These are phyloP conservation scores for Naganishia sp. DNA, from an alignment of 1,284 basidiomycete species.

Conservation along the genomic window DNA sequence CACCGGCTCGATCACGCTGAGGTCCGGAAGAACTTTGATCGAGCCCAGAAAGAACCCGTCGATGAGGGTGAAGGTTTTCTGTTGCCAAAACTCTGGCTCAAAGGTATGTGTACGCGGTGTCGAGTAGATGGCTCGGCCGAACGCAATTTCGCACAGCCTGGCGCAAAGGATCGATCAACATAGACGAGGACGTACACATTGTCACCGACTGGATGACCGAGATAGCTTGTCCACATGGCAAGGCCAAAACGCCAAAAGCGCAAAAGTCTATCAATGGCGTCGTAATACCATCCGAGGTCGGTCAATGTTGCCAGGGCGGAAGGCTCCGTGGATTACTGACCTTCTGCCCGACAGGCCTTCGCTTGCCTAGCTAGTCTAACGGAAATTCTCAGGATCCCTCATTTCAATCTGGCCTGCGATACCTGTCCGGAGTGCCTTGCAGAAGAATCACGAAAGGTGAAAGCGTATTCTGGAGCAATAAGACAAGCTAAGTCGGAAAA, in stretches of 20 bases:
- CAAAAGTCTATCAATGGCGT: slow-evolving; percentile 7
- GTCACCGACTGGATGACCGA: slow-evolving; percentile 11
- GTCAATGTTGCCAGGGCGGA: not conserved
- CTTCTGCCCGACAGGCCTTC: slow-evolving; percentile 6
- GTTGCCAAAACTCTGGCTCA: slow-evolving; percentile 6
- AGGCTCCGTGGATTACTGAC: not conserved
- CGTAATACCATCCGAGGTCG: slow-evolving; percentile 15
- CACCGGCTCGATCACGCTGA: slow-evolving; percentile 4
- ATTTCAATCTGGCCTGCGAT: slow-evolving; percentile 7
- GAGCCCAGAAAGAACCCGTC: slow-evolving; percentile 3
- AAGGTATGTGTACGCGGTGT: not conserved
- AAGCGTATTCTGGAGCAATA: not conserved
- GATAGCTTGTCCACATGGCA: slow-evolving; percentile 27
- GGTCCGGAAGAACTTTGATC: slow-evolving; percentile 7
- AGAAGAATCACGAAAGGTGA: slow-evolving; percentile 9
- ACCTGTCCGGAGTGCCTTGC: slow-evolving; percentile 2
- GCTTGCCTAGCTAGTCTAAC: slow-evolving; percentile 10
- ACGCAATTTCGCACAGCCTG: not conserved
- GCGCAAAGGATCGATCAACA: slow-evolving; percentile 2
- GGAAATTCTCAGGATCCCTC: slow-evolving; percentile 6
- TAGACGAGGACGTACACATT: not conserved
- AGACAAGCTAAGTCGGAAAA: slow-evolving; percentile 11
- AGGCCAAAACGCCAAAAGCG: slow-evolving; percentile 12
- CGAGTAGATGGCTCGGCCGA: not conserved
- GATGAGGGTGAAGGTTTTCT: slow-evolving; percentile 3